Conservation (phyloP, 116 monocot species). For the Trichopus zeylanicus region DNA sequence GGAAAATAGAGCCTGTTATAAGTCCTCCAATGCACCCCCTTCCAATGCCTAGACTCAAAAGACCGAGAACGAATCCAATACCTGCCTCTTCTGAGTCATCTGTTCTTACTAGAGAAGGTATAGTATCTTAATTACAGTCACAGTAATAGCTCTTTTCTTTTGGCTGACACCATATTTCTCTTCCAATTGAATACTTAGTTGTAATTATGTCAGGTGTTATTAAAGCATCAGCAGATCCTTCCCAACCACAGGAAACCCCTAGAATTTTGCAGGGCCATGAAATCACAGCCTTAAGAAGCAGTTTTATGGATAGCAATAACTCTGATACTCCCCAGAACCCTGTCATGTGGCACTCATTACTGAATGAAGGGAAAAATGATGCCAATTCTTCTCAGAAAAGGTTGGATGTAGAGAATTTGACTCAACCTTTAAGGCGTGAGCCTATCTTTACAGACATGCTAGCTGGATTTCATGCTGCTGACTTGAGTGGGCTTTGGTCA, state of each 20-base stretch:
- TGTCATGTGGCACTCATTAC: constrained; percentile 19
- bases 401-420: constrained; percentile 20
- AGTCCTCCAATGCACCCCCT: constrained; percentile 31
- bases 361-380: constrained; percentile 18
- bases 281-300: constrained; percentile 18
- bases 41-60: constrained; percentile 36
- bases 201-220: constrained; percentile 5
- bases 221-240: constrained; percentile 16
- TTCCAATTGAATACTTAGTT: neutral
- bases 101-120: constrained; percentile 34
- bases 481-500: constrained; percentile 6
- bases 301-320: constrained; percentile 20
- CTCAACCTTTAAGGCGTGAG: constrained; percentile 15
- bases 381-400: constrained; percentile 8
- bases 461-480: constrained; percentile 4
- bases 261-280: constrained; percentile 43
- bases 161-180: too few species aligned
- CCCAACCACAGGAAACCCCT: constrained; percentile 16
- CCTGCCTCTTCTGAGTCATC: constrained; percentile 28
- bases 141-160: too few species aligned
- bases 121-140: too few species aligned
- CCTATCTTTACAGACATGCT: constrained; percentile 12
- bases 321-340: constrained; percentile 22
- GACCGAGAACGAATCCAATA: constrained; percentile 15
- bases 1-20: constrained; percentile 44